phyloP scores from a whole-genome alignment of 2,329 filamentous ascomycete species.

The Pezicula rhizophila region DNA sequence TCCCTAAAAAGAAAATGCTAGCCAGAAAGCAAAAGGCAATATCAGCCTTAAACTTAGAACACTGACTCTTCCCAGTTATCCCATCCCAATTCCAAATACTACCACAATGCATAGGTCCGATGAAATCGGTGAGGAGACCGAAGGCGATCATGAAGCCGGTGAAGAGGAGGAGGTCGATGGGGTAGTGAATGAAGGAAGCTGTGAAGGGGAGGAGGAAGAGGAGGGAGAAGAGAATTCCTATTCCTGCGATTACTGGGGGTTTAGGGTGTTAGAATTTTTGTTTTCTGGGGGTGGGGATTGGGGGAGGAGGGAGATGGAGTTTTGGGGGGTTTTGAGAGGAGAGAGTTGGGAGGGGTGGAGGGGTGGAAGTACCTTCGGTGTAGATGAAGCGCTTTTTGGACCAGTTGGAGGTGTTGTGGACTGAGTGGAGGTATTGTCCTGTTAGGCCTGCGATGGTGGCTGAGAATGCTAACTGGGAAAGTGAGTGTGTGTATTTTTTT shows the following conservation, averaged over 20 bases:
- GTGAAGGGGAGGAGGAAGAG: constrained; percentile 70
- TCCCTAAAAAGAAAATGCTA: constrained; percentile 3
- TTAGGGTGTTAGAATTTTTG: neutral
- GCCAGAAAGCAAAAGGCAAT: constrained; percentile 19
- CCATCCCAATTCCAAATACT: constrained; percentile 77
- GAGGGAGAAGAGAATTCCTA: constrained; percentile 63
- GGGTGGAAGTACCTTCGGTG: constrained; percentile 38
- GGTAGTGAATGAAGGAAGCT: constrained; percentile 62
- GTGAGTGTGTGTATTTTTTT: constrained; percentile 10
- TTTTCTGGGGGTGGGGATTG: no score
- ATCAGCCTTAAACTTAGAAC: constrained; percentile 62
- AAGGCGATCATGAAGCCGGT: constrained; percentile 54
- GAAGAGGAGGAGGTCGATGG: constrained; percentile 63
- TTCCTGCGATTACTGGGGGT: constrained; percentile 51
- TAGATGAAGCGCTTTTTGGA: constrained; percentile 65
- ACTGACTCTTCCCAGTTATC: constrained; percentile 68
- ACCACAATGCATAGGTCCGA: constrained; percentile 81
- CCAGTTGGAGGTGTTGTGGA: constrained; percentile 40
- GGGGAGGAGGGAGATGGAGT: neutral
- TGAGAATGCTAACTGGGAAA: constrained; percentile 62
- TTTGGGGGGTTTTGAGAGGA: neutral
- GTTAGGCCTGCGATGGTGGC: constrained; percentile 66
- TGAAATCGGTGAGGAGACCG: constrained; percentile 44
- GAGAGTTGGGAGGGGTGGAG: neutral
- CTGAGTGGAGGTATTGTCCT: constrained; percentile 54